phyloP scores from a whole-genome alignment of 306 rosid genomes.

The Alnus rubra region DNA sequence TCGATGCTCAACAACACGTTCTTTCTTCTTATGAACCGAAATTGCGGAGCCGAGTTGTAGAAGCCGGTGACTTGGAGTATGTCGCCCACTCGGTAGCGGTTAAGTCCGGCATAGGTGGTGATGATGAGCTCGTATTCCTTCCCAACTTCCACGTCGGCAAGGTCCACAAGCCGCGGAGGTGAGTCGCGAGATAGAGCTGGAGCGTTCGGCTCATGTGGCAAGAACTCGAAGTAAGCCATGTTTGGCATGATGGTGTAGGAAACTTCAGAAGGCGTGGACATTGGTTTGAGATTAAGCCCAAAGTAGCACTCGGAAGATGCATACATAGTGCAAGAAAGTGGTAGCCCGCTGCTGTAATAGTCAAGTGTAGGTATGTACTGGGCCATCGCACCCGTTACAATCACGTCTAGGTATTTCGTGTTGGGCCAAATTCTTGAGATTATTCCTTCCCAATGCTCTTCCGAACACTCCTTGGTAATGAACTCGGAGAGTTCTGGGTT shows the following conservation, averaged over 20 bases:
- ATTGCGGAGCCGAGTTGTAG: conserved; percentile 67
- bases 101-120: conserved; percentile 74
- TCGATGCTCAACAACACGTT: conserved; percentile 85
- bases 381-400: conserved; percentile 97
- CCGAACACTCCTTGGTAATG: conserved; percentile 48
- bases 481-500: conserved; percentile 57
- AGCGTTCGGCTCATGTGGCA: conserved; percentile 51
- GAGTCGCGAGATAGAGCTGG: conserved; percentile 47
- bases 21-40: conserved; percentile 75
- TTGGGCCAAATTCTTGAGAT: conserved; percentile 88
- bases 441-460: conserved; percentile 71
- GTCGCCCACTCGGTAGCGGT: conserved; percentile 88
- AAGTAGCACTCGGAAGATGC: conserved; percentile 94
- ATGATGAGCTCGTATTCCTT: conserved; percentile 76
- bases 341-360: conserved; percentile 67
- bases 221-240: conserved; percentile 91
- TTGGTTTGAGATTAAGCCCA: conserved; percentile 82
- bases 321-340: conserved; percentile 84
- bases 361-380: conserved; percentile 87
- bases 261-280: conserved; percentile 66
- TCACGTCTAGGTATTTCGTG: conserved; percentile 82
- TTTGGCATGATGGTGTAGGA: conserved; percentile 93
- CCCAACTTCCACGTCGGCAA: conserved; percentile 67
- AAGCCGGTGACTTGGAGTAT: conserved; percentile 75
- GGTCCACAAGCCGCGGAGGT: conserved; percentile 67